Evolutionary conservation across 2,329 filamentous ascomycete genomes (phyloP).

Genomic region (Apiospora saccharicola): DNA sequence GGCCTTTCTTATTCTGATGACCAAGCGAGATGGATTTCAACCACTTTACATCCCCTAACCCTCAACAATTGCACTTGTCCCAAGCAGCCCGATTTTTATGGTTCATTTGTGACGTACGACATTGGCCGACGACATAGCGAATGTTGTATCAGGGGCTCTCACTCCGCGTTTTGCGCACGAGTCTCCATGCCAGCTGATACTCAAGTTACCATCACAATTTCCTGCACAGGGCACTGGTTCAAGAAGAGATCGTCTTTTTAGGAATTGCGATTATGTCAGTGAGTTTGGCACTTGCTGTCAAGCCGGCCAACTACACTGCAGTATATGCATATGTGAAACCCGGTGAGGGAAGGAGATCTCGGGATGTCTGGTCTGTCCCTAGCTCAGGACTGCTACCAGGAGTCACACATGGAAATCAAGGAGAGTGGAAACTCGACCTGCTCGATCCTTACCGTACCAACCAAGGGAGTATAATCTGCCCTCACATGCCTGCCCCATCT

Average conservation of each 20-base stretch:
- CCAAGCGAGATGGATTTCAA: background rate
- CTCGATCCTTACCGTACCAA: background rate
- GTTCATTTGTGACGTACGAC: background rate
- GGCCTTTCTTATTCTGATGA: background rate
- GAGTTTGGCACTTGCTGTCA: background rate
- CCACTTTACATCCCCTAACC: background rate
- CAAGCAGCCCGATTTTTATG: background rate
- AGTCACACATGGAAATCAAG: background rate
- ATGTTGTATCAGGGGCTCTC: background rate
- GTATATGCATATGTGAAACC: background rate
- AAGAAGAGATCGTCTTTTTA: background rate
- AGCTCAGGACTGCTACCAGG: background rate
- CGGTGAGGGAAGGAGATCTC: background rate
- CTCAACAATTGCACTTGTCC: background rate
- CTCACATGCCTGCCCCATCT: background rate
- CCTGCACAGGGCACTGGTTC: background rate
- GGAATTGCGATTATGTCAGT: background rate
- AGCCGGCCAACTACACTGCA: background rate
- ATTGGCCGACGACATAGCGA: constrained; percentile 1
- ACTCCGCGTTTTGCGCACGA: background rate
- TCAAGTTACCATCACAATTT: background rate
- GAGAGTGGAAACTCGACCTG: background rate
- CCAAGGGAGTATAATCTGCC: background rate
- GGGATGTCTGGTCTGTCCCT: background rate
- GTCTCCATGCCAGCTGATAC: background rate